Percentiles rank a stretch among this genome's conserved stretches.
These are phyloP conservation scores for Malus orientalis DNA, from an alignment of 306 rosid genomes.

Conservation along the genomic window DNA sequence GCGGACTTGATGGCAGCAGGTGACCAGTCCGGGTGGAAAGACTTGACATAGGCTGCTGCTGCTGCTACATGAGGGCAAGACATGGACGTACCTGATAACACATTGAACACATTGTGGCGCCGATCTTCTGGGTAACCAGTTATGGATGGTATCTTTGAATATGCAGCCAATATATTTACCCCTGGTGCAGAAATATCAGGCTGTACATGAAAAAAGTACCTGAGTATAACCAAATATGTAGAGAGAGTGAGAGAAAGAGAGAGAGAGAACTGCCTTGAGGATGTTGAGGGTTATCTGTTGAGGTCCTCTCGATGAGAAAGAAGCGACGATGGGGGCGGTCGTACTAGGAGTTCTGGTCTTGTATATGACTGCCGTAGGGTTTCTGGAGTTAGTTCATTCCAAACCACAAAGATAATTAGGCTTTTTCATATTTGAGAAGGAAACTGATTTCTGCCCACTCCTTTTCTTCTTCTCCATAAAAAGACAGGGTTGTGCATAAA, in stretches of 20 bases:
- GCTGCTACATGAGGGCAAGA: constrained; percentile 77
- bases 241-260: not conserved
- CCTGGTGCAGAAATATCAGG: constrained; percentile 88
- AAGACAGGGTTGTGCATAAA: not conserved
- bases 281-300: constrained; percentile 34
- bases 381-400: constrained; percentile 27
- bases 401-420: not conserved
- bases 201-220: constrained; percentile 27
- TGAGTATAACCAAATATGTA: not conserved
- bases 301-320: constrained; percentile 83
- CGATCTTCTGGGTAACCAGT: constrained; percentile 35
- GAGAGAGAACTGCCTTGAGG: constrained; percentile 47
- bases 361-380: constrained; percentile 48
- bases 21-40: constrained; percentile 82
- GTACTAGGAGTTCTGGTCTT: constrained; percentile 27
- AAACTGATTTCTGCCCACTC: not conserved
- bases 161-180: constrained; percentile 67
- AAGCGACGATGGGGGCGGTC: constrained; percentile 56
- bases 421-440: not conserved
- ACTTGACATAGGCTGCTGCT: constrained; percentile 69
- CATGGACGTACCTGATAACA: constrained; percentile 86
- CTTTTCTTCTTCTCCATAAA: not conserved
- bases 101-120: constrained; percentile 37
- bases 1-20: constrained; percentile 96
- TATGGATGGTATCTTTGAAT: constrained; percentile 31